Evolutionary conservation across 2,329 filamentous ascomycete genomes (phyloP).

Genomic region (Phialophora macrospora): DNA sequence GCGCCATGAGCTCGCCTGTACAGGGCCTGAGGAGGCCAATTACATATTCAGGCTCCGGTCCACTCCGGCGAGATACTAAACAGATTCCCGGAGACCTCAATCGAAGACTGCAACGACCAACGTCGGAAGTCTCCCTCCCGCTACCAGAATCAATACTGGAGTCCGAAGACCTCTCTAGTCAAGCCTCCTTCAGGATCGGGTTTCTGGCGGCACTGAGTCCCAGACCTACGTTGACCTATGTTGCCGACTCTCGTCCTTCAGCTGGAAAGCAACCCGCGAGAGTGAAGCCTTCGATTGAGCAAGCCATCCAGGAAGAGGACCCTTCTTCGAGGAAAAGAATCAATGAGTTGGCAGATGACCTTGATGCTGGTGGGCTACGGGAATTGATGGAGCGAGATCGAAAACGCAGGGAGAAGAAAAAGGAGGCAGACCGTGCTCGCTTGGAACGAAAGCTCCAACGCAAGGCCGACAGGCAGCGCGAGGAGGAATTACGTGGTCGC

Average conservation of each 20-base stretch:
- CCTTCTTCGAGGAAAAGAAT: constrained; percentile 66
- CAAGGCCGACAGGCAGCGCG: constrained; percentile 60
- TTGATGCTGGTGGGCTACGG: constrained; percentile 81
- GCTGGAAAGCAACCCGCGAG: constrained; percentile 46
- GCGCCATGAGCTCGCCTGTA: constrained; percentile 72
- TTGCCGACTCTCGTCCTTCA: constrained; percentile 66
- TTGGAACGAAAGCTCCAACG: constrained; percentile 55
- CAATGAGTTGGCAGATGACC: constrained; percentile 75
- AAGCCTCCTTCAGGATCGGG: constrained; percentile 78
- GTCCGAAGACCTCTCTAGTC: constrained; percentile 75
- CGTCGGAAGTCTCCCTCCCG: constrained; percentile 76
- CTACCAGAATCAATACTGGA: constrained; percentile 70
- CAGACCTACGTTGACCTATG: constrained; percentile 78
- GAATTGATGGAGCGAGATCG: constrained; percentile 90
- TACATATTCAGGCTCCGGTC: constrained; percentile 60
- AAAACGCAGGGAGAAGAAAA: constrained; percentile 76
- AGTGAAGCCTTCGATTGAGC: constrained; percentile 40
- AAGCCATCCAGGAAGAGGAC: constrained; percentile 63
- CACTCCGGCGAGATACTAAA: constrained; percentile 67
- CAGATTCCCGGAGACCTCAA: constrained; percentile 63
- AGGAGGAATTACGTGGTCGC: constrained; percentile 56
- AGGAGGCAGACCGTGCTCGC: constrained; percentile 69
- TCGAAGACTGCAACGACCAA: constrained; percentile 64
- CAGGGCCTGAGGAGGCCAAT: constrained; percentile 69
- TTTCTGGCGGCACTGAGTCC: constrained; percentile 81